phyloP scores from a whole-genome alignment of 192 early-diverging fungal species.

The Podila clonocystis region DNA sequence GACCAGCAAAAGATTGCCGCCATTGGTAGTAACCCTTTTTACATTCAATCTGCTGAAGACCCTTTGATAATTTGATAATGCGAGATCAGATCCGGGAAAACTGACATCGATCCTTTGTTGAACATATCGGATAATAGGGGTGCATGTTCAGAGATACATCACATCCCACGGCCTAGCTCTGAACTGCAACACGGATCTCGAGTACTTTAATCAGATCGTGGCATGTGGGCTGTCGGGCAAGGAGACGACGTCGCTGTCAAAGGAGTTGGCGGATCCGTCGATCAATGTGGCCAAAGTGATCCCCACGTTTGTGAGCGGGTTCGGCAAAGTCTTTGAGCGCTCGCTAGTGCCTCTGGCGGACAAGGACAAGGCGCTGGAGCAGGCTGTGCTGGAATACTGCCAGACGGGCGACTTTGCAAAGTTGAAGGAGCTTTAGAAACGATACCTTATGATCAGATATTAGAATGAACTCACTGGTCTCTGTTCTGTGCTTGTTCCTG shows the following conservation, averaged over 20 bases:
- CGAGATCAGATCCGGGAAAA: not conserved
- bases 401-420: conserved; percentile 2
- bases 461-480: too few species aligned
- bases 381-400: conserved; percentile 11
- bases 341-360: conserved; percentile 52
- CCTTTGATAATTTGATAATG: not conserved
- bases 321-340: conserved; percentile 59
- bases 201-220: conserved; percentile 90
- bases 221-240: conserved; percentile 89
- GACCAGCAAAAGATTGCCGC: conserved; percentile 91
- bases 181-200: conserved; percentile 91
- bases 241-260: conserved; percentile 76
- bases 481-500: too few species aligned
- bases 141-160: conserved; percentile 88
- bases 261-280: conserved; percentile 49
- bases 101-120: not conserved
- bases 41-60: too few species aligned
- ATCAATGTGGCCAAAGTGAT: conserved; percentile 59
- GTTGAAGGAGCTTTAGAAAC: not conserved
- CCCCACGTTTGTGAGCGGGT: conserved; percentile 58
- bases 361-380: conserved; percentile 34
- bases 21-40: conserved; percentile 66
- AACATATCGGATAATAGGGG: conserved; percentile 56
- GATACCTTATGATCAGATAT: too few species aligned
- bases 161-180: conserved; percentile 95